Base-by-base conservation (phyloP, 768 basidiomycete genomes). In the Artomyces pyxidatus region DNA sequence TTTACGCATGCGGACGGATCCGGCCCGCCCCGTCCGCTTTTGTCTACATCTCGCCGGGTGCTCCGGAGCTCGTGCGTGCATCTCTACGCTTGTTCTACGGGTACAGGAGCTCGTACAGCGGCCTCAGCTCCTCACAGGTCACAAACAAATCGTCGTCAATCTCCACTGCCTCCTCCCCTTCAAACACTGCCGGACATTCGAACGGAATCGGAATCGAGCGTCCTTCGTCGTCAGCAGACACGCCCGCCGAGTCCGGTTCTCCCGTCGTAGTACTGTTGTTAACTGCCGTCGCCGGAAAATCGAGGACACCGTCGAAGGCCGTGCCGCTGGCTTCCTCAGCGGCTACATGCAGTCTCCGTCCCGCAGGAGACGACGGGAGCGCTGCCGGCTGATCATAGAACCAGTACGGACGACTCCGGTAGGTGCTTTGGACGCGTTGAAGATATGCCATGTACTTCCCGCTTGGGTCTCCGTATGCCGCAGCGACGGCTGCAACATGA, bases 391-490 rank as follows among this genome's bases (percentile, higher is more conserved):
- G 76, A 56, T 75, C 66, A 57, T 74, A 77, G 54, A 71, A 74
- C 67, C 68, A 78, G 57, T 64, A 76, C 1, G 74, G 58, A 50
- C 68, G 61, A 35, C 48, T 59, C 55, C 61, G 51, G 61, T 75
- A 76, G 29, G 51, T 52, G 27, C 51, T 46, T 29, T 57, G 51
- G 16, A 55, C 54, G 49, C 69, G 63, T 55, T 63, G 58, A 41
- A 80, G 53, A 57, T 71, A 81, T 4, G 63, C 53, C 1, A 61
- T 60, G 57, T 79, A 80, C 57, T 69, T 76, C 22, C 74, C 75
- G 22, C 61, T 60, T 6, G 76, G 72, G 54, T 81, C 78, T 3
- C 78, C 78, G 50, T 78, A 79, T 2, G 67, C 73, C 2, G 75
- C 75, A 2, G 71, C 68, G n/a, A 72, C 65, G 2, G 77, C 64